Evolutionary conservation across 345 rosid genomes (phyloP), one percentile per base, ranked within the genome.

Genomic region (Anastatica hierochuntica): DNA sequence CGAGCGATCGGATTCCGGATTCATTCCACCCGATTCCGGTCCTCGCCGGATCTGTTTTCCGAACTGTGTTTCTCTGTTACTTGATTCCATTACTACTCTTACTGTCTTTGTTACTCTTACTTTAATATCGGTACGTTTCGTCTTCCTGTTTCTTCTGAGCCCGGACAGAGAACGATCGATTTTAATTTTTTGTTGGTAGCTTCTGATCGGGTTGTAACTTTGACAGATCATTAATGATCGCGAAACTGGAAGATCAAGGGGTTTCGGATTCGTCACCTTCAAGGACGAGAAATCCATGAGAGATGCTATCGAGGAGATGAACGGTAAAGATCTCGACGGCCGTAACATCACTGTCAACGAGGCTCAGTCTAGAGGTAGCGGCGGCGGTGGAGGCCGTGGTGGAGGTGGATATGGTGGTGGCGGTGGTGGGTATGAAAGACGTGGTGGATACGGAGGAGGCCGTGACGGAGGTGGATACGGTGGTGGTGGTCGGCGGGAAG

Each of bases 241-340:
- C 1, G 98, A 90, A 7, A 27, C 31, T 27, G 31, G 31, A 27
- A 27, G 31, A 53, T 90, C 96, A 1, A 78, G 96, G 8, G 95
- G 96, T 1, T 90, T 87, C 6, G 96, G 96, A 31, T 90, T 90
- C 50, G 95, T 90, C 1, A 87, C 98, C 0, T 90, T 87, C 74
- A 59, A 50, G 38, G 87, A 79, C 12, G 95, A 90, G 79, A 77
- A 87, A 72, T 15, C 96, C 4, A 84, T 87, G 96, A 74, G 78
- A 49, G 96, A 90, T 10, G 98, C 96, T 0, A 90, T 90, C 2
- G 89, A 82, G 6, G 89, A 80, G 8, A 90, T 90, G 98, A 84
- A 90, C 53, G 96, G 96, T 0, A 21, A 21, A 21, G 24, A 80
- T 27, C 95, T 90, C 0, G 92, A 87, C 20, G 95, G 87, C 1